Evolutionary conservation across 2,329 filamentous ascomycete species (phyloP), one percentile per base, ranked within the genome.

Genomic region (Fusarium succisae): DNA sequence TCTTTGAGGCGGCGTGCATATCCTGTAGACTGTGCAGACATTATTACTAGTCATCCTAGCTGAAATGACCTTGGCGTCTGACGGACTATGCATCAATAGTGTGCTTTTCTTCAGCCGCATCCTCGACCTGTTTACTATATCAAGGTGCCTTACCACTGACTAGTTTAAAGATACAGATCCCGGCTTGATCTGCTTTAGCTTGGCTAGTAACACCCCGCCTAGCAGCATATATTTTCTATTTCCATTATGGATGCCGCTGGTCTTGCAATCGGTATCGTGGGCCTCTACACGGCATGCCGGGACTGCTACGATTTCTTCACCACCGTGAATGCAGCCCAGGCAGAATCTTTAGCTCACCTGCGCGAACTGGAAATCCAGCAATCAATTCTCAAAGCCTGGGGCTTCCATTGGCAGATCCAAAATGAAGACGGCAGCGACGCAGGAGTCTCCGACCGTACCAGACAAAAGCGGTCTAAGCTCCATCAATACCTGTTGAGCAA

Each of bases 151-250:
- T 20, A 1, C 11, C 6, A 2, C 17, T 18, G 24, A 26, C 26
- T 17, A 20, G 1, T 26, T 9, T 26, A 13, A 13, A 6, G 17
- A 26, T 20, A 4, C 3, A 20, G 17, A 26, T 20, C 24, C 4
- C 5, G 24, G 26, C 24, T 20, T 14, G 1, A 13, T 45, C 8
- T 26, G 24, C 4, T 14, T 14, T 1, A 45, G 8, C 8, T 26
- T 18, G 3, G 6, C 24, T 20, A 4, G 26, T 12, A 5, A 6
- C 8, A 14, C 17, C 8, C 24, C 4, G 24, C 3, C 3, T 14
- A 26, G 24, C 5, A 9, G 0, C 2, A 30, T 8, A 22, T 48
- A 28, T 7, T 11, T 3, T 47, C 5, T 6, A 3, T 14, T 4
- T 28, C 18, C 18, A 47, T 28, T 5, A 47, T 47, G 44, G 44